Evolutionary conservation across 1,139 yeast species (phyloP).

Genomic region (Pichia sp.): DNA sequence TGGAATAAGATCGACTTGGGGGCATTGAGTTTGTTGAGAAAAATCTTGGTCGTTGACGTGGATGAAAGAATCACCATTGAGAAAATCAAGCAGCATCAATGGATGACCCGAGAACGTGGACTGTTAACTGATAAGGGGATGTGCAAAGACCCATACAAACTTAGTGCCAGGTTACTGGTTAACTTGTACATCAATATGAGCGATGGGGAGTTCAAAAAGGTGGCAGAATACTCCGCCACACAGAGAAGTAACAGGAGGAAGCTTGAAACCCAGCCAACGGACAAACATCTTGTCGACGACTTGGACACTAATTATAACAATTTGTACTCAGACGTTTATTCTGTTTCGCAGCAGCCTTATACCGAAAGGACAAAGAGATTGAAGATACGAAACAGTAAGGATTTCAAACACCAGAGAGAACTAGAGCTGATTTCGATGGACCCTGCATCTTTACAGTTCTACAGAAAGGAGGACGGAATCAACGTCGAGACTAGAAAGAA

Average conservation of each 20-base stretch:
- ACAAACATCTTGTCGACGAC: conserved; percentile 35
- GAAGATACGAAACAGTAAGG: conserved; percentile 27
- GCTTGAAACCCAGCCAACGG: conserved; percentile 34
- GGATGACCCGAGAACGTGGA: conserved; percentile 43
- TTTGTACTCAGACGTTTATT: conserved; percentile 29
- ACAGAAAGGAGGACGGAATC: conserved; percentile 13
- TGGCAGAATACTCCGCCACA: conserved; percentile 27
- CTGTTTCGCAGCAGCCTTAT: conserved; percentile 37
- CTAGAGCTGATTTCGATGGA: conserved; percentile 41
- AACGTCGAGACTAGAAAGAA: conserved; percentile 19
- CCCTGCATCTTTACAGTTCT: conserved; percentile 48
- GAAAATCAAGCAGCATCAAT: conserved; percentile 44
- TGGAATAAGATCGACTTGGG: conserved; percentile 49
- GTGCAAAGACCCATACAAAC: conserved; percentile 45
- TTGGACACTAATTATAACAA: conserved; percentile 12
- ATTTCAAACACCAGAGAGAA: conserved; percentile 30
- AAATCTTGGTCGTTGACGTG: conserved; percentile 46
- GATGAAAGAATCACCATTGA: conserved; percentile 38
- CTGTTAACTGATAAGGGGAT: conserved; percentile 41
- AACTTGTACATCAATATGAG: conserved; percentile 45
- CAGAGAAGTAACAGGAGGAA: conserved; percentile 18
- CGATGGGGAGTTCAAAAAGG: conserved; percentile 38
- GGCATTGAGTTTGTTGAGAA: conserved; percentile 46
- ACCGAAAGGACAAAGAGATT: conserved; percentile 30
- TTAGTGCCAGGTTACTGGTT: conserved; percentile 41